Evolutionary conservation across 2,329 filamentous ascomycete species (phyloP), one percentile per base, ranked within the genome.

Genomic region (Aspergillus sp.): DNA sequence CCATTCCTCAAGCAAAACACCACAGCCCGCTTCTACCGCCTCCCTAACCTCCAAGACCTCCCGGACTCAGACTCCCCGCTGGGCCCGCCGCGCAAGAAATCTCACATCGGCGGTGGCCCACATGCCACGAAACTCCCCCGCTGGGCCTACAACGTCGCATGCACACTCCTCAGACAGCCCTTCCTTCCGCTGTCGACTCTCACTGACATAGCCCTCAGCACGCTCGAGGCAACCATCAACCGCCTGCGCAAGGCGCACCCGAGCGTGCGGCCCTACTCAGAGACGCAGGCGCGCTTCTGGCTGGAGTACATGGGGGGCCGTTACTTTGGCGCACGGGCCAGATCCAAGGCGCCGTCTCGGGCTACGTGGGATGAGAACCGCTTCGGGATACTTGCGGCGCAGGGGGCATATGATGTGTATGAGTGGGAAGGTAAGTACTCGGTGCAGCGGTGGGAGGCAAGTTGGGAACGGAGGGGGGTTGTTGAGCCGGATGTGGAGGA

Each of bases 271-370:
- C 57, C 59, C 46, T 61, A 65, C 50, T 66, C 61, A 8, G 64
- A 62, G 51, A 51, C 64, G 22, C 59, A 65, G 27, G 62, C 60
- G 51, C 59, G 56, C 61, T 66, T 64, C 55, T 66, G 61, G 64
- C 64, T 66, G 27, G 52, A 64, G 33, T 58, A 63, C 24, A 20
- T 20, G 20, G 20, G 20, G 1, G 2, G 1, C 20, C 2, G 20
- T 2, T 20, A 1, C 20, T 20, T 20, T 3, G 20, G 20, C 3
- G 2, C 20, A 20, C 20, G 2, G 3, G 4, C 2, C 3, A 20
- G 3, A 20, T 3, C 20, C 20, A 20, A 2, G 20, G 3, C 20
- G 20, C 20, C 20, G 20, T 20, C 20, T 3, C 20, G 2, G 20
- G 20, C 3, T 3, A 3, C 20, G 20, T 20, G 20, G 20, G 20